Evolutionary conservation across 306 rosid genomes (phyloP).

Genomic region (Casuarina equisetifolia): DNA sequence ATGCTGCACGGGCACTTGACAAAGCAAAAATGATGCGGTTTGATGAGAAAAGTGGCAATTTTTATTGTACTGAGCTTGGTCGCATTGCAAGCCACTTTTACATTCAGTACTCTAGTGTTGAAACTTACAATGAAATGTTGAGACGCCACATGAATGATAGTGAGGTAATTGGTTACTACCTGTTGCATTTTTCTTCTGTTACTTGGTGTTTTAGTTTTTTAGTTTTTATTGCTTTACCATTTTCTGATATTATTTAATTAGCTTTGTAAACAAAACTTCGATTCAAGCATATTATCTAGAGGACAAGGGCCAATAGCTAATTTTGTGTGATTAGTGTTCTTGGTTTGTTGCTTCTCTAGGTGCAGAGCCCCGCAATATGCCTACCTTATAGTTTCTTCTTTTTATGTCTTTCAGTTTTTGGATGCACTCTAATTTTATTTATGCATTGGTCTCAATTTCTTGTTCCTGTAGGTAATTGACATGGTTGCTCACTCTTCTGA

Average conservation of each 20-base stretch:
- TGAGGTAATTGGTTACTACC: constrained; percentile 62
- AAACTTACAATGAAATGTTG: constrained; percentile 92
- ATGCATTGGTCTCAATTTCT: constrained; percentile 10
- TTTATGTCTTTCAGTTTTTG: neutral
- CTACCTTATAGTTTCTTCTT: neutral
- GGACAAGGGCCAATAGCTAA: neutral
- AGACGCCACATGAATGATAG: constrained; percentile 90
- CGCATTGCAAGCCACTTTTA: constrained; percentile 99
- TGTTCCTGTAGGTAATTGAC: constrained; percentile 65
- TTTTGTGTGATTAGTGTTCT: neutral
- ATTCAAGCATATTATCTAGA: neutral
- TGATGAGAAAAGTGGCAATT: constrained; percentile 98
- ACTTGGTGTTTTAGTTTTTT: constrained; percentile 10
- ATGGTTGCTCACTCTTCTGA: constrained; percentile 96
- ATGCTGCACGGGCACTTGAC: constrained; percentile 96
- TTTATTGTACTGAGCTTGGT: constrained; percentile 98
- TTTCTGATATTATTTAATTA: neutral
- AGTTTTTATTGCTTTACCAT: constrained; percentile 1
- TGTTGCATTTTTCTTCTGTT: neutral
- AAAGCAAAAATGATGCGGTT: constrained; percentile 99
- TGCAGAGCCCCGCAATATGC: neutral
- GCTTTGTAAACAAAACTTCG: neutral
- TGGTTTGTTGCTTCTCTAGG: neutral
- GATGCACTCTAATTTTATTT: neutral
- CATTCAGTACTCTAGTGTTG: constrained; percentile 95